phyloP scores from a whole-genome alignment of 129 eudicot genomes.

The Centella asiatica region DNA sequence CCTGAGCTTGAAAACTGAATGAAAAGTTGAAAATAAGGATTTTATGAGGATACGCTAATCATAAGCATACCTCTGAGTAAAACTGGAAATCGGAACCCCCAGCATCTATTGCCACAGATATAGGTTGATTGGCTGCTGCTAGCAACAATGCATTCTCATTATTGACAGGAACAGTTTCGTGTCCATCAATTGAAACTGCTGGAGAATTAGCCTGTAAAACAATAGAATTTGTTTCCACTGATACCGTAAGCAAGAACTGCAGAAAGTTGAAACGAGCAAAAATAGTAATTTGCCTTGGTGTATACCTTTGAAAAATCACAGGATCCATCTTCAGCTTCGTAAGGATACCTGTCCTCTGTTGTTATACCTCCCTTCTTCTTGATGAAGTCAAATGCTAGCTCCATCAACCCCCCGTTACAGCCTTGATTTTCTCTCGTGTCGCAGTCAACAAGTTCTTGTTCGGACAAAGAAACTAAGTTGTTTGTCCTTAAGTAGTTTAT shows the following conservation, averaged over 20 bases:
- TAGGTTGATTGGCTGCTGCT: slow-evolving; percentile 86
- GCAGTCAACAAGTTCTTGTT: slow-evolving; percentile 82
- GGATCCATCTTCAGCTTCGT: slow-evolving; percentile 39
- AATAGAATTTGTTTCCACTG: background rate
- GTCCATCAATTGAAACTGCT: slow-evolving; percentile 68
- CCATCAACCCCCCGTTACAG: slow-evolving; percentile 78
- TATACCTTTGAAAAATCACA: slow-evolving; percentile 51
- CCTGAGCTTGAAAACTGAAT: background rate
- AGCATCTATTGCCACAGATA: slow-evolving; percentile 80
- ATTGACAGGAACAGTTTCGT: slow-evolving; percentile 63
- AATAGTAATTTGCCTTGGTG: background rate
- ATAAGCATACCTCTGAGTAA: slow-evolving; percentile 62
- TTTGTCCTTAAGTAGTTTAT: slow-evolving; percentile 63
- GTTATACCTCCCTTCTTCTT: slow-evolving; percentile 55
- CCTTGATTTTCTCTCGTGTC: slow-evolving; percentile 52
- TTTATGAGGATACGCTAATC: background rate
- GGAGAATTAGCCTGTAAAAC: slow-evolving; percentile 44
- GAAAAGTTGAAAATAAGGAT: background rate
- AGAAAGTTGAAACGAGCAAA: background rate
- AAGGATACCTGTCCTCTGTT: slow-evolving; percentile 59
- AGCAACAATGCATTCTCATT: slow-evolving; percentile 63
- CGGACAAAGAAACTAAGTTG: slow-evolving; percentile 54
- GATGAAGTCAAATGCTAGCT: slow-evolving; percentile 54
- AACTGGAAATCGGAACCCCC: slow-evolving; percentile 68
- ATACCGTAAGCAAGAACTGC: background rate